These are phyloP conservation scores for Didymella segeticola DNA, from an alignment of 2,329 filamentous ascomycete species.

Conservation along the genomic window DNA sequence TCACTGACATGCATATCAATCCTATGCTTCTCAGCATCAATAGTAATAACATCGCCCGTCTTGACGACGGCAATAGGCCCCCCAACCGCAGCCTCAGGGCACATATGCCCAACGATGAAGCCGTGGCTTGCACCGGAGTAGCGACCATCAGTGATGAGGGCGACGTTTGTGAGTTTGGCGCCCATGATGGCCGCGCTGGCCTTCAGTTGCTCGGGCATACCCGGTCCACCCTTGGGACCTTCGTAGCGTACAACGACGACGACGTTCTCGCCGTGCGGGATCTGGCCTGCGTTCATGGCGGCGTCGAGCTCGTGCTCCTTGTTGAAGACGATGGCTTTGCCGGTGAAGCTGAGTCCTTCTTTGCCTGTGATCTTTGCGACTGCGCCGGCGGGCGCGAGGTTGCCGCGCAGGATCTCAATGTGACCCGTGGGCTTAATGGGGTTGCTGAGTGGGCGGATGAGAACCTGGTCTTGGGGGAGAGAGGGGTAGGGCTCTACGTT, in stretches of 20 bases:
- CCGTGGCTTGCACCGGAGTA: constrained; percentile 90
- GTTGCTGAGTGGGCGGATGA: constrained; percentile 81
- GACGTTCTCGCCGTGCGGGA: constrained; percentile 78
- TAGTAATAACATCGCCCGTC: constrained; percentile 83
- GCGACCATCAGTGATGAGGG: constrained; percentile 88
- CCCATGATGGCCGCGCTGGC: constrained; percentile 92
- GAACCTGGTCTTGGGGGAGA: constrained; percentile 77
- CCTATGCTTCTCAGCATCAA: constrained; percentile 79
- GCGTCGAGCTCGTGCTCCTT: constrained; percentile 81
- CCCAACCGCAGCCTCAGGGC: constrained; percentile 86
- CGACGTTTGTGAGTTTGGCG: constrained; percentile 83
- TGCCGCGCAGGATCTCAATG: constrained; percentile 85
- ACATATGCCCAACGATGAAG: constrained; percentile 93
- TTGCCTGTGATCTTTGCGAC: constrained; percentile 98
- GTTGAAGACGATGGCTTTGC: constrained; percentile 82
- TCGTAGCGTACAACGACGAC: constrained; percentile 93
- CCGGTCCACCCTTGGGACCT: constrained; percentile 89
- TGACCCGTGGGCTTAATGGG: constrained; percentile 89
- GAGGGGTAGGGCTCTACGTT: constrained; percentile 81
- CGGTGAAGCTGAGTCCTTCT: constrained; percentile 82
- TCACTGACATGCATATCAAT: constrained; percentile 75
- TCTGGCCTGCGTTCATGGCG: constrained; percentile 74
- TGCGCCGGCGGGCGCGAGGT: constrained; percentile 85
- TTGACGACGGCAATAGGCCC: constrained; percentile 84
- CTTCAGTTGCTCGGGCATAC: constrained; percentile 95